phyloP scores from a whole-genome alignment of 495 filamentous ascomycete species.

The Hypoxylon fuscum region DNA sequence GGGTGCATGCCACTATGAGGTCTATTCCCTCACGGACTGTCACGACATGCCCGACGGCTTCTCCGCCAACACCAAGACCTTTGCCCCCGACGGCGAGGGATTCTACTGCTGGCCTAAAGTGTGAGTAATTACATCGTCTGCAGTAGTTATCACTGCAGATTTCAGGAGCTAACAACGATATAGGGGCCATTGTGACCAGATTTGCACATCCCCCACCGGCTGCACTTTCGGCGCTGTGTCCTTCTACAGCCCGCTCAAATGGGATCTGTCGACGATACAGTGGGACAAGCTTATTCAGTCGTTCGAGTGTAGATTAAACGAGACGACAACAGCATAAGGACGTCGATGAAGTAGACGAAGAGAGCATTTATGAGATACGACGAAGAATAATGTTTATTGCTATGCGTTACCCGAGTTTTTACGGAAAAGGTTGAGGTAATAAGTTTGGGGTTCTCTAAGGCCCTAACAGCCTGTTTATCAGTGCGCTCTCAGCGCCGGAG shows the following conservation, averaged over 20 bases:
- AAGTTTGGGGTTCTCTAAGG: too few species aligned
- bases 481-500: constrained; percentile 18
- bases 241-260: constrained; percentile 48
- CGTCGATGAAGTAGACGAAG: neutral
- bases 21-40: constrained; percentile 50
- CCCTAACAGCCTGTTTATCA: constrained; percentile 1
- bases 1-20: constrained; percentile 47
- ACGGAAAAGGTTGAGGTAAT: too few species aligned
- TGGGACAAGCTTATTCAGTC: constrained; percentile 50
- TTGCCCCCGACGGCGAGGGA: constrained; percentile 51
- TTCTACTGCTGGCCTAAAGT: constrained; percentile 53
- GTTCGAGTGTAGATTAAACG: constrained; percentile 49
- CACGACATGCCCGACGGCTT: constrained; percentile 47
- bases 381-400: neutral
- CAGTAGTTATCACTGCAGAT: neutral
- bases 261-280: constrained; percentile 45
- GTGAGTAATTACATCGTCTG: constrained; percentile 30
- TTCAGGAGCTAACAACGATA: neutral
- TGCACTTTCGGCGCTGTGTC: constrained; percentile 53
- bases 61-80: constrained; percentile 47
- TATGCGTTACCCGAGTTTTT: too few species aligned
- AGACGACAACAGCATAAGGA: constrained; percentile 17
- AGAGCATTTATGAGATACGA: constrained; percentile 21
- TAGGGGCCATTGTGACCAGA: constrained; percentile 45
- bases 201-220: constrained; percentile 55